Base-by-base conservation (phyloP, 352 stramenopile species). In the Phytophthora cactorum region DNA sequence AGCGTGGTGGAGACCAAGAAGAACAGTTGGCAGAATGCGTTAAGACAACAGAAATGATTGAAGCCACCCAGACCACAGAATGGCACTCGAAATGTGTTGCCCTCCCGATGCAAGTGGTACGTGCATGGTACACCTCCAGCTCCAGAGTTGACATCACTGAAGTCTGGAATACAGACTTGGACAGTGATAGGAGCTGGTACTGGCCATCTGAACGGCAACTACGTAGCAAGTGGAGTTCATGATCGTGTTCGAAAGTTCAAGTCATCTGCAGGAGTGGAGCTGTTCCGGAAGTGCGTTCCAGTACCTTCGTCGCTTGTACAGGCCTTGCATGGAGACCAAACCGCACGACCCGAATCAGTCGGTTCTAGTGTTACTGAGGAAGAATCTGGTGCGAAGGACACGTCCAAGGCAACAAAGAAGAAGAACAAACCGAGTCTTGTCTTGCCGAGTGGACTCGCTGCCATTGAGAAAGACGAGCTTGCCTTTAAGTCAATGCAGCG, bases 251-350 rank as follows among this genome's bases (percentile, higher is more conserved):
- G 54, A 15, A 85, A 76, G 58, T 94, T 92, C 61, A 94, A 88
- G 64, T 89, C 77, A 7, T 56, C 84, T 0, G 57, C 73, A 27
- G 86, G 86, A 0, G 70, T 92, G 5, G 86, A 94, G 54, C 71
- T 94, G 4, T 94, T 94, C 60, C 79, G 86, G 4, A 94, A 92
- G 32, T 68, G 72, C 41, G 52, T 93, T 0, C 74, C 77, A 17
- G 66, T 77, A 25, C 68, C 68, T 9, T 89, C 84, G 2, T 80
- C 63, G 9, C 64, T 94, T 4, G 68, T 77, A 5, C 61, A 78
- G n/a, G 60, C 66, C 12, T 59, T 92, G n/a, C 66, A 75, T 14
- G 52, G 64, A 46, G 59, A 41, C 3, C 57, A 72, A 49, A 53
- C 38, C 11, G 28, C 39, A 34, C 45, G 47, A 25, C 41, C 56